phyloP scores from a whole-genome alignment of 371 early-diverging fungal species.

The Syncephalastrum sp. region DNA sequence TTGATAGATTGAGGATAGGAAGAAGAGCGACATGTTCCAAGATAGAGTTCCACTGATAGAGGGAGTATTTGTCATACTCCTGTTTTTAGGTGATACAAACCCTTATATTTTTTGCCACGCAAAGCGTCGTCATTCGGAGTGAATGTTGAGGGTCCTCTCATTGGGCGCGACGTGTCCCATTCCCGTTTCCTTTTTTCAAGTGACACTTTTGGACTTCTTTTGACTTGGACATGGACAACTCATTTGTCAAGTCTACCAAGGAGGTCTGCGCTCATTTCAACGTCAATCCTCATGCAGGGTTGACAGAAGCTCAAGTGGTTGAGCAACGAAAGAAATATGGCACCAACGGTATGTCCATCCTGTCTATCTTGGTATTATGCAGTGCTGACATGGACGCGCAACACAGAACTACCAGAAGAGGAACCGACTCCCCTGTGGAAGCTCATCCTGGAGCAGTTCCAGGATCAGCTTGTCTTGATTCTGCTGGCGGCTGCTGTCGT shows the following conservation, averaged over 20 bases:
- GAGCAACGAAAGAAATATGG: slow-evolving; percentile 62
- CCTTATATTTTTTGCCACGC: too few species aligned
- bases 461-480: slow-evolving; percentile 96
- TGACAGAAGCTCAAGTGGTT: slow-evolving; percentile 59
- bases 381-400: not conserved
- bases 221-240: slow-evolving; percentile 56
- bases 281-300: slow-evolving; percentile 59
- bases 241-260: slow-evolving; percentile 61
- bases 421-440: slow-evolving; percentile 90
- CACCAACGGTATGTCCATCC: slow-evolving; percentile 63
- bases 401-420: slow-evolving; percentile 73
- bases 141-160: too few species aligned
- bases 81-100: too few species aligned
- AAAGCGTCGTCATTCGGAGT: too few species aligned
- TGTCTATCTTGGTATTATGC: not conserved
- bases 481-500: slow-evolving; percentile 88
- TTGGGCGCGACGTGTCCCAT: too few species aligned
- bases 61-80: too few species aligned
- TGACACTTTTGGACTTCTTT: slow-evolving; percentile 1
- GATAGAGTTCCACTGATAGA: too few species aligned
- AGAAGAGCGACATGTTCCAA: too few species aligned
- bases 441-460: slow-evolving; percentile 93
- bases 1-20: too few species aligned
- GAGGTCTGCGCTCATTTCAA: slow-evolving; percentile 68
- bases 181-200: slow-evolving; percentile 2